phyloP scores from a whole-genome alignment of 75 land plant genomes.

The Cunninghamia lanceolata region DNA sequence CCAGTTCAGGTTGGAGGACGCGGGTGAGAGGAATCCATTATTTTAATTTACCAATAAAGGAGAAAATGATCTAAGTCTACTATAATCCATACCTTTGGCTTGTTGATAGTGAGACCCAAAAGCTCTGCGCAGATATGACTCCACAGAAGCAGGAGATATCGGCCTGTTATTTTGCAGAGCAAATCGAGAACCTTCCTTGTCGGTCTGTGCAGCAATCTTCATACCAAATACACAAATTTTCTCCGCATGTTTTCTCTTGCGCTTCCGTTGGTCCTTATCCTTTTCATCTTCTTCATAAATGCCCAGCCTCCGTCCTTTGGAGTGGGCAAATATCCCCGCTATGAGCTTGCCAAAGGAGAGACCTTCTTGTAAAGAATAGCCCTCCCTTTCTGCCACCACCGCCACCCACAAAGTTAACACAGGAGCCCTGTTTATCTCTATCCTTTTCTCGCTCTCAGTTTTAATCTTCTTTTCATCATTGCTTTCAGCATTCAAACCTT shows the following conservation, averaged over 20 bases:
- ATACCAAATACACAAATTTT: constrained; percentile 35
- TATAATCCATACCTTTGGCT: constrained; percentile 21
- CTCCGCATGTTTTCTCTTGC: constrained; percentile 10
- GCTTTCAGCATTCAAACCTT: not conserved
- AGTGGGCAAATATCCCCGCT: constrained; percentile 14
- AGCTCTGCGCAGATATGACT: constrained; percentile 26
- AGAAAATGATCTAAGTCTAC: no score
- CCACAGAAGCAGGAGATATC: constrained; percentile 23
- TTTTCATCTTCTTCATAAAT: constrained; percentile 19
- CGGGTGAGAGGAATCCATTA: no score
- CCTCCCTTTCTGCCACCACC: constrained; percentile 28
- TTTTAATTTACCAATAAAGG: no score
- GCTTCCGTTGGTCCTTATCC: constrained; percentile 21
- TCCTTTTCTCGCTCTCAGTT: no score
- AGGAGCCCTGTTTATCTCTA: constrained; percentile 31
- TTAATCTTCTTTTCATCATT: no score
- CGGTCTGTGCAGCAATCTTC: constrained; percentile 23
- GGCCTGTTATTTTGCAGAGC: constrained; percentile 24
- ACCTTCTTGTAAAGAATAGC: constrained; percentile 31
- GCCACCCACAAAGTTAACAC: constrained; percentile 43
- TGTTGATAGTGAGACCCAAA: constrained; percentile 20
- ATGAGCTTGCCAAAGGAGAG: constrained; percentile 33
- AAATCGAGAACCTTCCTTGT: constrained; percentile 19
- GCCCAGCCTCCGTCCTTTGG: constrained; percentile 32
- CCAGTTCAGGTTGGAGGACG: no score